These are phyloP conservation scores for Daldinia grandis DNA, from an alignment of 495 filamentous ascomycete species.

Conservation along the genomic window DNA sequence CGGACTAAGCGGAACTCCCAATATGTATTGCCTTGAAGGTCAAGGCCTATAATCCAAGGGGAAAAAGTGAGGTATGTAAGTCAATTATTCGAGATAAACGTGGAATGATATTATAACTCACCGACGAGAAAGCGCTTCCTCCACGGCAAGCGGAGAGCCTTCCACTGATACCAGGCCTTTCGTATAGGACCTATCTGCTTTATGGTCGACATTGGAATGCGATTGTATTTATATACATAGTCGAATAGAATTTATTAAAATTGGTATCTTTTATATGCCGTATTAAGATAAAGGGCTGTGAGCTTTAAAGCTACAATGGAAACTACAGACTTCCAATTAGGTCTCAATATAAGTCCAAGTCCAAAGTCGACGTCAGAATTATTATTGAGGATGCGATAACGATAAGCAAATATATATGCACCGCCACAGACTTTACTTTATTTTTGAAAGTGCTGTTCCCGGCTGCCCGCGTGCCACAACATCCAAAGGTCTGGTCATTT, in stretches of 20 bases:
- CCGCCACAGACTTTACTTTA: slow-evolving; percentile 20
- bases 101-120: slow-evolving; percentile 53
- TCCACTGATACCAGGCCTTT: slow-evolving; percentile 83
- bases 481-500: not conserved
- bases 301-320: not conserved
- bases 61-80: slow-evolving; percentile 9
- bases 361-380: slow-evolving; percentile 37
- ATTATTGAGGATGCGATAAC: slow-evolving; percentile 34
- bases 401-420: slow-evolving; percentile 8
- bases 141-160: slow-evolving; percentile 85
- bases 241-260: not conserved
- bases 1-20: slow-evolving; percentile 85
- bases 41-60: slow-evolving; percentile 66
- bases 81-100: slow-evolving; percentile 5
- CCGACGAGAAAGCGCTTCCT: slow-evolving; percentile 81
- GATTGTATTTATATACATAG: slow-evolving; percentile 2
- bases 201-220: slow-evolving; percentile 22
- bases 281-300: not conserved
- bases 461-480: too few relatives aligned
- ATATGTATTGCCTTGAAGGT: slow-evolving; percentile 90
- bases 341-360: not conserved
- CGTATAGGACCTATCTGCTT: slow-evolving; percentile 51
- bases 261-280: not conserved
- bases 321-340: not conserved
- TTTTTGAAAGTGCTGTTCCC: not conserved